Conservation (phyloP, 2,329 filamentous ascomycete species). For the Eutypella sp. region DNA sequence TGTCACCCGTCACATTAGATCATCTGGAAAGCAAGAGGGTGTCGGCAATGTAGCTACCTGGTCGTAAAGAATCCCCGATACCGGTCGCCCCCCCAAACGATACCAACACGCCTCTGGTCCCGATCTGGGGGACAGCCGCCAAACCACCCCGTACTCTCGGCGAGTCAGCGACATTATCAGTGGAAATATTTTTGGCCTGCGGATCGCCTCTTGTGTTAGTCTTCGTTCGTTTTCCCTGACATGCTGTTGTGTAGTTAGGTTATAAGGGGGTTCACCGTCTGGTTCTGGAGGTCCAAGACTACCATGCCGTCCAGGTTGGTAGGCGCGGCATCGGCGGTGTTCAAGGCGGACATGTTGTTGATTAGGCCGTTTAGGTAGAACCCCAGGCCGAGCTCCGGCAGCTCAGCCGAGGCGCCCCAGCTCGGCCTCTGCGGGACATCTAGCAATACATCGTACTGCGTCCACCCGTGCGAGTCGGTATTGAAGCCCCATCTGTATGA, state of each 20-base stretch:
- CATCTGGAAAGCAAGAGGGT: too few relatives aligned
- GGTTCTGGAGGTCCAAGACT: conserved; percentile 30
- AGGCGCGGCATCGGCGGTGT: background rate
- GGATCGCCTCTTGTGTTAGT: background rate
- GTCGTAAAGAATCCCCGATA: conserved; percentile 4
- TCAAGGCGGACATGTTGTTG: conserved; percentile 6
- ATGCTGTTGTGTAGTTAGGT: too few relatives aligned
- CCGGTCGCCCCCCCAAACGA: conserved; percentile 31
- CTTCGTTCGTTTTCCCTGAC: background rate
- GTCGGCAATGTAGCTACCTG: background rate
- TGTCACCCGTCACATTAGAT: too few relatives aligned
- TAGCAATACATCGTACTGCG: conserved; percentile 4
- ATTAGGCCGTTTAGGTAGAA: conserved; percentile 17
- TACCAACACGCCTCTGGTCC: conserved; percentile 32
- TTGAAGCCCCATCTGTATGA: conserved; percentile 7
- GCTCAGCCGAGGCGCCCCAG: conserved; percentile 4
- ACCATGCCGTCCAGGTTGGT: conserved; percentile 32
- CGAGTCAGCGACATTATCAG: conserved; percentile 22
- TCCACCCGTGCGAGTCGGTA: conserved; percentile 5
- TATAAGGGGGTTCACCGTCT: too few relatives aligned
- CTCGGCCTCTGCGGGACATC: conserved; percentile 4
- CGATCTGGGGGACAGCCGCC: conserved; percentile 30
- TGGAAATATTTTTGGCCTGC: conserved; percentile 32
- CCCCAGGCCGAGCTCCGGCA: conserved; percentile 3
- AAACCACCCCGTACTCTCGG: conserved; percentile 32